phyloP scores from a whole-genome alignment of 345 rosid genomes.

The Populus nigra region DNA sequence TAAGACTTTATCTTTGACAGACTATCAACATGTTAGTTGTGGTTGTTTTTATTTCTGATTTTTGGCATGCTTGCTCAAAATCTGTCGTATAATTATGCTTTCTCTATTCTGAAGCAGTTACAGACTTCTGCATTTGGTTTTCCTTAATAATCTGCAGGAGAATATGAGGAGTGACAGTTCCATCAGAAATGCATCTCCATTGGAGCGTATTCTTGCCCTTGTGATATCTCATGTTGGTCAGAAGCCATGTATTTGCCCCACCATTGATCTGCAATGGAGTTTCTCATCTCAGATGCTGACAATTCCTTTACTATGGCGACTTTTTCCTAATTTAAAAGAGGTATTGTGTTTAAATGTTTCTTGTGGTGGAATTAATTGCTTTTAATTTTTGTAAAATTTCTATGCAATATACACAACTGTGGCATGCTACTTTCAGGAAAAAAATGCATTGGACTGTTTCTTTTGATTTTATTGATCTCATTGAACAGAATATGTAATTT shows the following conservation, averaged over 20 bases:
- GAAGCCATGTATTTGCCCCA: constrained; percentile 64
- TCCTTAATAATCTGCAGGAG: constrained; percentile 47
- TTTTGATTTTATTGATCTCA: background rate
- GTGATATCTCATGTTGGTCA: constrained; percentile 64
- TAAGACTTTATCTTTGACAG: background rate
- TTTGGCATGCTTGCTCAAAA: background rate
- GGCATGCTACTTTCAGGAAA: background rate
- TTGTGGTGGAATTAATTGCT: background rate
- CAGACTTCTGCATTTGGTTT: background rate
- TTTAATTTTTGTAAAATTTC: background rate
- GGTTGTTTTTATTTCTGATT: background rate
- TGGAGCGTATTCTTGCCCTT: constrained; percentile 58
- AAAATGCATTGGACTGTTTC: background rate
- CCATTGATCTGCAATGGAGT: constrained; percentile 60
- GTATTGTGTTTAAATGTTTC: constrained; percentile 33
- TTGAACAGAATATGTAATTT: background rate
- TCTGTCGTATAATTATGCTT: background rate
- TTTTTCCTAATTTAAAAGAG: constrained; percentile 76
- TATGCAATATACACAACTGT: background rate
- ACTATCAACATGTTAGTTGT: background rate
- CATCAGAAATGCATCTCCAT: constrained; percentile 40
- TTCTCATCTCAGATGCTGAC: constrained; percentile 87
- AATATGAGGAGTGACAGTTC: constrained; percentile 28
- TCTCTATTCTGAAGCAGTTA: constrained; percentile 3
- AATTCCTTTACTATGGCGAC: constrained; percentile 77